Percentiles rank a stretch among this genome's conserved stretches.
phyloP scores from a whole-genome alignment of 208 protist genomes.

The Borovskyia barvae region DNA sequence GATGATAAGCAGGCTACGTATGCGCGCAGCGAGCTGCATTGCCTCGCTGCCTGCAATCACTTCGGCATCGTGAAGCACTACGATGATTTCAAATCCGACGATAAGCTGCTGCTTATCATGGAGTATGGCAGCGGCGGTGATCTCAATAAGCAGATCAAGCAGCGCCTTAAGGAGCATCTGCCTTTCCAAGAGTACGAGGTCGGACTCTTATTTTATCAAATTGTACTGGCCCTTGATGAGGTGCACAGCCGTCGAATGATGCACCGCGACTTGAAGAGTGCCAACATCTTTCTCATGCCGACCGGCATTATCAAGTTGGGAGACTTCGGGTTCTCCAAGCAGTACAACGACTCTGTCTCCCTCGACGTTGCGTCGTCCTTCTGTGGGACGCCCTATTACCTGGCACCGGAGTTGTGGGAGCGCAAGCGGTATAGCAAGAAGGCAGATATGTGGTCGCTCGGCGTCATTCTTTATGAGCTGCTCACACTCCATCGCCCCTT shows the following conservation, averaged over 20 bases:
- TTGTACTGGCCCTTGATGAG: slow-evolving; percentile 83
- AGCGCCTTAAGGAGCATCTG: slow-evolving; percentile 66
- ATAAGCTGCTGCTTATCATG: slow-evolving; percentile 88
- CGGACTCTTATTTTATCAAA: slow-evolving; percentile 82
- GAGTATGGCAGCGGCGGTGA: slow-evolving; percentile 89
- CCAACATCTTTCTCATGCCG: slow-evolving; percentile 88
- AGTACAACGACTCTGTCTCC: slow-evolving; percentile 82
- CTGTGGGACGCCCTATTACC: slow-evolving; percentile 93
- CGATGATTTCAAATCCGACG: slow-evolving; percentile 73
- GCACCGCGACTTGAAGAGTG: slow-evolving; percentile 90
- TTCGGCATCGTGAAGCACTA: slow-evolving; percentile 90
- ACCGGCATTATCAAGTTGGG: slow-evolving; percentile 89
- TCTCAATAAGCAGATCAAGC: slow-evolving; percentile 85
- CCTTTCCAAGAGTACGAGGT: slow-evolving; percentile 86
- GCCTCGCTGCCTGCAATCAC: slow-evolving; percentile 84
- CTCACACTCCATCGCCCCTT: slow-evolving; percentile 86
- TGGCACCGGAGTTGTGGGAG: slow-evolving; percentile 93
- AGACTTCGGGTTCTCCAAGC: slow-evolving; percentile 87
- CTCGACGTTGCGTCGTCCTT: slow-evolving; percentile 75
- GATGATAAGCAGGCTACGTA: slow-evolving; percentile 83
- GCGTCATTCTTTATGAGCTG: slow-evolving; percentile 87
- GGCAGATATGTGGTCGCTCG: slow-evolving; percentile 92
- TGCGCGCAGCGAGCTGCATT: slow-evolving; percentile 84
- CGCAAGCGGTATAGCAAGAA: slow-evolving; percentile 93
- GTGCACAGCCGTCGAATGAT: slow-evolving; percentile 86